Conservation (phyloP, 2,329 filamentous ascomycete species). For the Botrytis hyacinthi region DNA sequence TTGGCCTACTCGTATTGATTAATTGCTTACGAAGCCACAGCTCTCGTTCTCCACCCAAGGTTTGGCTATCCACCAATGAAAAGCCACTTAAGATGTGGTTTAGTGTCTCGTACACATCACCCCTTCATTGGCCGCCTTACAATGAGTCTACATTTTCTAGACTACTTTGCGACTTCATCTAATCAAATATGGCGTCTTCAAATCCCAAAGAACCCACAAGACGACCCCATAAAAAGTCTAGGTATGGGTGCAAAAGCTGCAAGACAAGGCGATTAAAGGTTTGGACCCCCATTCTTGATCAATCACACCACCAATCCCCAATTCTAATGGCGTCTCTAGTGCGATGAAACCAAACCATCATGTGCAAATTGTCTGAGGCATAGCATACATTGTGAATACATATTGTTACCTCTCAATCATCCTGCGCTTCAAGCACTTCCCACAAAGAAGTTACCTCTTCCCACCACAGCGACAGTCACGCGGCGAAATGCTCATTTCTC, state of each 20-base stretch:
- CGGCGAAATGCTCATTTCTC: neutral
- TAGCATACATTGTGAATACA: constrained; percentile 1
- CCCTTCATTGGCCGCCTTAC: neutral
- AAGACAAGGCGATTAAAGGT: constrained; percentile 13
- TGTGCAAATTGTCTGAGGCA: constrained; percentile 4
- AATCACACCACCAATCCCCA: no score
- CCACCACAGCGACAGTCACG: neutral
- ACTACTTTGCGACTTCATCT: neutral
- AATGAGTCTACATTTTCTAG: neutral
- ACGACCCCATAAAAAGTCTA: constrained; percentile 11
- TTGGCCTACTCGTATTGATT: neutral
- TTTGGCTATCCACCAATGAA: neutral
- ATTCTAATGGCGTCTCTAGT: neutral
- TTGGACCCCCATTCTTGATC: neutral
- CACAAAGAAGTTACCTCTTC: neutral
- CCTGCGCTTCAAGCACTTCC: neutral
- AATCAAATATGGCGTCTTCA: neutral
- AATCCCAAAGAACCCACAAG: neutral
- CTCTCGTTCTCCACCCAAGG: neutral
- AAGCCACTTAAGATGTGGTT: neutral
- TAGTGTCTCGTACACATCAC: neutral
- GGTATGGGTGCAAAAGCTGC: constrained; percentile 18
- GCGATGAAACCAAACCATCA: constrained; percentile 12
- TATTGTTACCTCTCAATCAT: neutral
- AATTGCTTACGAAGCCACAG: neutral